Base-by-base conservation (phyloP, 2,329 filamentous ascomycete species). In the Colletotrichum australisinense region DNA sequence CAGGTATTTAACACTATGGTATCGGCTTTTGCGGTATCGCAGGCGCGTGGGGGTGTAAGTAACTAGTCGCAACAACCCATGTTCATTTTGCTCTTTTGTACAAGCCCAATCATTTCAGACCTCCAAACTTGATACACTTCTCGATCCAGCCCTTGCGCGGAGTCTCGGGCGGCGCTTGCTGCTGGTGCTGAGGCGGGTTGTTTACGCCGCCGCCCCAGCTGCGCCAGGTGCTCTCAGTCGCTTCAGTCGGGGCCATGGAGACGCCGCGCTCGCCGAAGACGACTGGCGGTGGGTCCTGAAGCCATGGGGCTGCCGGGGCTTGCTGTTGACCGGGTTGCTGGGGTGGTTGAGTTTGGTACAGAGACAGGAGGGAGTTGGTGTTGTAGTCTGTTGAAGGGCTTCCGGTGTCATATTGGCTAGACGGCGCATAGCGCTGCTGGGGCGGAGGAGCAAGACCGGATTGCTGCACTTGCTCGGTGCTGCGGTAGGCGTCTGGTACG, bases 221-320 rank as follows among this genome's bases (percentile, higher is more conserved):
- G 5, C 64, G 66, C 74, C 74, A 75, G n/a, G 74, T 74, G 26
- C 74, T 75, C 28, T 75, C 74, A 6, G 67, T 72, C 24, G 46
- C 57, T 28, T 70, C 71, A 2, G 74, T 74, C 42, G 72, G 72
- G 3, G 74, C 72, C 72, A 75, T 74, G 26, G 72, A 74, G 7
- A 71, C 64, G 64, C 64, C 73, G n/a, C 73, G 73, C 11, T 60
- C 59, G 65, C 57, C 35, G 16, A 65, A 67, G 22, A 62, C 55
- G 11, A 64, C 30, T 5, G 67, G 46, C 1, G 70, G 56, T 4
- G 70, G 70, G 5, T 55, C 46, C 35, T 62, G 22, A 14, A 66
- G 46, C 70, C 70, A 73, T 2, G 56, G 49, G 1, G 67, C 60
- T 22, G 60, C 16, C 16, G 22, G 46, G 22, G 24, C 19, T 14